A percentile compares a stretch with the other conserved stretches of the same genome.
These are phyloP conservation scores for Naegleria gruberi DNA, from an alignment of 208 protist genomes.

Conservation along the genomic window DNA sequence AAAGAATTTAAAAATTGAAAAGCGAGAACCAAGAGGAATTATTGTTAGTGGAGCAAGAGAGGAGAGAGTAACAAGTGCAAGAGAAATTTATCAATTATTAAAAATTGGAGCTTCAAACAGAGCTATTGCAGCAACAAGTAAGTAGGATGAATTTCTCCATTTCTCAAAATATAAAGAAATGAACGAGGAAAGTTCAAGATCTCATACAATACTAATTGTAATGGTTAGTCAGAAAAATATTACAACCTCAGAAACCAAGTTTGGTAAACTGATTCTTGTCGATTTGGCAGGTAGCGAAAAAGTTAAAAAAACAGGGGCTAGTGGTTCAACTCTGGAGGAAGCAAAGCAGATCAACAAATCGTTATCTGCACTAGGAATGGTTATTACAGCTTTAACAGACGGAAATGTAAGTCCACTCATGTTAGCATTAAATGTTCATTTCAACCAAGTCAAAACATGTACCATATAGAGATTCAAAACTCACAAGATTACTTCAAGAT, in stretches of 20 bases:
- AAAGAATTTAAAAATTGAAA: constrained; percentile 51
- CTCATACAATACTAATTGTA: constrained; percentile 68
- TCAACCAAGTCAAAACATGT: constrained; percentile 25
- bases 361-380: constrained; percentile 64
- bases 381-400: constrained; percentile 35
- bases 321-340: constrained; percentile 81
- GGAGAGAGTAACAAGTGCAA: constrained; percentile 58
- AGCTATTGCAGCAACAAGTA: constrained; percentile 43
- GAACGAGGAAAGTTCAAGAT: constrained; percentile 70
- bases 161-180: constrained; percentile 38
- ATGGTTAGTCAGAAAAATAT: constrained; percentile 23
- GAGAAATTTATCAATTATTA: constrained; percentile 75
- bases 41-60: constrained; percentile 78
- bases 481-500: constrained; percentile 62
- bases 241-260: constrained; percentile 26
- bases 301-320: constrained; percentile 69
- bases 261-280: constrained; percentile 84
- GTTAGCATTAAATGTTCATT: constrained; percentile 53
- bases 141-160: constrained; percentile 1
- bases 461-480: constrained; percentile 79
- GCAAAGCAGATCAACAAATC: constrained; percentile 92
- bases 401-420: constrained; percentile 35
- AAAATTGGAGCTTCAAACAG: constrained; percentile 51
- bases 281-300: constrained; percentile 95
- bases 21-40: constrained; percentile 44